Base-by-base conservation (phyloP, 768 basidiomycete species). In the Boletus reticulatus region DNA sequence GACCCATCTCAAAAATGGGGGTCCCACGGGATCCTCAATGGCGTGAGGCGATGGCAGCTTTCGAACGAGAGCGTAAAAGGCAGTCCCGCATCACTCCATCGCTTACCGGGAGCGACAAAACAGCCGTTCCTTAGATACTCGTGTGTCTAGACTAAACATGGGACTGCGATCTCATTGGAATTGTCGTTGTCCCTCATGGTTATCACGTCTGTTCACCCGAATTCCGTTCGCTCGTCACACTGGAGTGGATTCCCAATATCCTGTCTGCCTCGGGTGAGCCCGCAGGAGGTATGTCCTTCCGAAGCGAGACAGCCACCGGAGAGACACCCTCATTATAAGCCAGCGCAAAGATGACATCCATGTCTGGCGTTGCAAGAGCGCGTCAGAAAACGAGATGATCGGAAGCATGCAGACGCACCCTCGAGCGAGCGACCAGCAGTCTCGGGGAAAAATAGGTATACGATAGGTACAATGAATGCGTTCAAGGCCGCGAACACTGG, bases 371-470 rank as follows among this genome's bases (percentile, higher is more conserved):
- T 19, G 7, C 22, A 38, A 42, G 14, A 22, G 32, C 17, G 4
- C 4, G 20, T 64, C 31, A 60, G 24, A n/a, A 43, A 3, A 11
- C 10, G 9, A 29, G 1, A 0, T 12, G 16, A 3, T 16, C 6
- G 13, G 17, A 6, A 47, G 4, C 6, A 32, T 4, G 24, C 10
- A 14, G 12, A 64, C 63, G n/a, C 51, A 74, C 76, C 82, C 72
- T 84, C 83, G 16, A 84, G 67, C 0, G 82, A 84, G 42, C 81
- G 78, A 24, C 82, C 80, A 17, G 82, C 78, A 4, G 83, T 85
- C 70, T 84, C 83, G 56, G 75, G 84, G 71, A 84, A 84, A 72
- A 81, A 84, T 48, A 83, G 63, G 62, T 84, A 85, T 4, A 84
- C 80, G 16, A 78, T 60, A 20, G 83, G 83, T 31, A 84, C 72